Evolutionary conservation across 352 stramenopile genomes (phyloP).

Genomic region (Globisporangium echinulatum): DNA sequence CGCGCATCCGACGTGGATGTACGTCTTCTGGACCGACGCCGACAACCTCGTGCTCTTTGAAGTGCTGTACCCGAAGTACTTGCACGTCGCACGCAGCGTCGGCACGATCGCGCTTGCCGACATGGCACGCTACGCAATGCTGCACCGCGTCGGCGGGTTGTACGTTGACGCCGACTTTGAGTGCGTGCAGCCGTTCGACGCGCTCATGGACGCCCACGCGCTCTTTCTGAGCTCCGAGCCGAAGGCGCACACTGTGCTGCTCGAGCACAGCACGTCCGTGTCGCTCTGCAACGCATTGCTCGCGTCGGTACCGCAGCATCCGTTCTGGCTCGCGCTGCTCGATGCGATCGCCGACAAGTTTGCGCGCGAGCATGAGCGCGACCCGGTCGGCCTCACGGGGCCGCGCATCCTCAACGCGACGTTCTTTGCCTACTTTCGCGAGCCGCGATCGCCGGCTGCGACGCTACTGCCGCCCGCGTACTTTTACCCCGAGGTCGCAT

Average conservation of each 20-base stretch:
- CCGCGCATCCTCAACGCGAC: conserved; percentile 42
- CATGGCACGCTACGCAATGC: conserved; percentile 49
- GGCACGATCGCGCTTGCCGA: conserved; percentile 40
- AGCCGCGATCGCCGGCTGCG: conserved; percentile 8
- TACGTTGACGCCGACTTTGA: conserved; percentile 56
- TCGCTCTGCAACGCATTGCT: conserved; percentile 56
- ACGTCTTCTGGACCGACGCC: conserved; percentile 53
- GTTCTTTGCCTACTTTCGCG: conserved; percentile 14
- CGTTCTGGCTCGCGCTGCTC: conserved; percentile 45
- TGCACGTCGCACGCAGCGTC: conserved; percentile 27
- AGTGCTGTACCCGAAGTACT: conserved; percentile 36
- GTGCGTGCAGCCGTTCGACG: conserved; percentile 32
- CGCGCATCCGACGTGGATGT: conserved; percentile 34
- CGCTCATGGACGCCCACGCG: conserved; percentile 20
- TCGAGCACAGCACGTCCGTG: conserved; percentile 25
- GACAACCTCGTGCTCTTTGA: conserved; percentile 52
- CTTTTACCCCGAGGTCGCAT: conserved; percentile 51
- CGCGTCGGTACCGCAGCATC: conserved; percentile 35
- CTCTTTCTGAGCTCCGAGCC: conserved; percentile 48
- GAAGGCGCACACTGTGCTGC: conserved; percentile 30
- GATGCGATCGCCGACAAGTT: conserved; percentile 42
- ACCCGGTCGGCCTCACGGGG: conserved; percentile 38
- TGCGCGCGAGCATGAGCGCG: conserved; percentile 16
- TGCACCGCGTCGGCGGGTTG: conserved; percentile 40
- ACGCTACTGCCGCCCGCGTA: conserved; percentile 29